Conservation (phyloP, 768 basidiomycete species). For the Paxillus ammoniavirescens region DNA sequence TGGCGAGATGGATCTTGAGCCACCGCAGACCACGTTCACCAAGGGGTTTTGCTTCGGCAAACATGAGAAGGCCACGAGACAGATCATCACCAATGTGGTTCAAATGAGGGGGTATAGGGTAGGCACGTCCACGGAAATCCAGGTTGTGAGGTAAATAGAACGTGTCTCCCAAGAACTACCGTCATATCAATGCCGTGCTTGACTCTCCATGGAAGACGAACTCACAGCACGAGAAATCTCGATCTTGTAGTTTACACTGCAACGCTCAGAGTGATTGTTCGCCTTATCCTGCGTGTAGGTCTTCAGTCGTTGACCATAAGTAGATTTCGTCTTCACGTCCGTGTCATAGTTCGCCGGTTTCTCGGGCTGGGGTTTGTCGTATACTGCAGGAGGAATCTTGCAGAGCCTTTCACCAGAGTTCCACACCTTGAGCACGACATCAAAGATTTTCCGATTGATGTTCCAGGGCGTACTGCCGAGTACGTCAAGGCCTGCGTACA, state of each 20-base stretch:
- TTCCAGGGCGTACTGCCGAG: slow-evolving; percentile 89
- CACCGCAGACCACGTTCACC: slow-evolving; percentile 85
- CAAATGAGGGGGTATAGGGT: slow-evolving; percentile 94
- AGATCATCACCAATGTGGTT: slow-evolving; percentile 96
- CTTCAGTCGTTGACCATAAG: slow-evolving; percentile 58
- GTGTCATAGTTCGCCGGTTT: slow-evolving; percentile 41
- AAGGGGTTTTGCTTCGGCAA: slow-evolving; percentile 76
- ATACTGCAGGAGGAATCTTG: slow-evolving; percentile 78
- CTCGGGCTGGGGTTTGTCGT: slow-evolving; percentile 63
- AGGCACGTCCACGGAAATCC: slow-evolving; percentile 96
- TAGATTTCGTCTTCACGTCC: slow-evolving; percentile 53
- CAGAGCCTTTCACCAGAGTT: slow-evolving; percentile 79
- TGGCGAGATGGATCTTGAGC: slow-evolving; percentile 95
- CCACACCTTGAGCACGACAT: slow-evolving; percentile 79
- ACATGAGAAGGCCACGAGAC: slow-evolving; percentile 80
- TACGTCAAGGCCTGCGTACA: slow-evolving; percentile 87
- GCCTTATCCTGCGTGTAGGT: slow-evolving; percentile 57
- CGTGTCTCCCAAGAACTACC: slow-evolving; percentile 78
- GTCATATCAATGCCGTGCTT: neutral
- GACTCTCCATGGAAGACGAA: slow-evolving; percentile 12
- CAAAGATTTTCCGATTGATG: slow-evolving; percentile 77
- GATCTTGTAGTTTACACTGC: slow-evolving; percentile 93
- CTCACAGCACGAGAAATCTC: slow-evolving; percentile 90
- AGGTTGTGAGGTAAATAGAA: slow-evolving; percentile 95
- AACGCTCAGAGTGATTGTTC: slow-evolving; percentile 88